Evolutionary conservation across 768 basidiomycete genomes (phyloP).

Genomic region (Russula griseocarnosa): DNA sequence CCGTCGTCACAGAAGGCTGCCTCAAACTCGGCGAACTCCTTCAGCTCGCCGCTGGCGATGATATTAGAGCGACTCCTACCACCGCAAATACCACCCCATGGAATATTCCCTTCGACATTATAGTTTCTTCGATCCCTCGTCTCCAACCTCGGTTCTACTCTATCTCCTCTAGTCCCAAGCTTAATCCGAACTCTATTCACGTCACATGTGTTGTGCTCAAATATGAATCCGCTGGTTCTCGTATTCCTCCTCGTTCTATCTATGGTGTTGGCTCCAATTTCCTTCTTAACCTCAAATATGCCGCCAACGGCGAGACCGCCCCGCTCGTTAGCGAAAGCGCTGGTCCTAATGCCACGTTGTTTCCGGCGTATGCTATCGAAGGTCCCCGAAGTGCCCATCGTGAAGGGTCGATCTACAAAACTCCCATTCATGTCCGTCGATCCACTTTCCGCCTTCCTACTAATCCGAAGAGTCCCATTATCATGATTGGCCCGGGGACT

Average conservation of each 20-base stretch:
- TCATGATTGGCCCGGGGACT: conserved; percentile 99
- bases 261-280: conserved; percentile 95
- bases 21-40: conserved; percentile 92
- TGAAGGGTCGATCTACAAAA: conserved; percentile 66
- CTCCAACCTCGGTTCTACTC: conserved; percentile 98
- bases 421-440: conserved; percentile 90
- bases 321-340: conserved; percentile 40
- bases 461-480: conserved; percentile 95
- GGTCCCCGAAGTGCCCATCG: conserved; percentile 87
- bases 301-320: conserved; percentile 55
- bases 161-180: conserved; percentile 95
- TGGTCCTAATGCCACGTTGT: conserved; percentile 40
- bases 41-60: conserved; percentile 83
- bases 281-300: conserved; percentile 85
- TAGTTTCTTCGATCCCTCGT: conserved; percentile 89
- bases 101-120: conserved; percentile 94
- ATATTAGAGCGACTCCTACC: conserved; percentile 52
- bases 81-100: conserved; percentile 77
- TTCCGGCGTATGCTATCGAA: conserved; percentile 79
- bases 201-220: conserved; percentile 94
- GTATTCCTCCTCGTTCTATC: conserved; percentile 60
- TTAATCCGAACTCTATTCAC: conserved; percentile 85
- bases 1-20: conserved; percentile 73
- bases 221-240: conserved; percentile 66
- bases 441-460: conserved; percentile 97